phyloP scores from a whole-genome alignment of 1,284 basidiomycete genomes.

The Boletus putidus region DNA sequence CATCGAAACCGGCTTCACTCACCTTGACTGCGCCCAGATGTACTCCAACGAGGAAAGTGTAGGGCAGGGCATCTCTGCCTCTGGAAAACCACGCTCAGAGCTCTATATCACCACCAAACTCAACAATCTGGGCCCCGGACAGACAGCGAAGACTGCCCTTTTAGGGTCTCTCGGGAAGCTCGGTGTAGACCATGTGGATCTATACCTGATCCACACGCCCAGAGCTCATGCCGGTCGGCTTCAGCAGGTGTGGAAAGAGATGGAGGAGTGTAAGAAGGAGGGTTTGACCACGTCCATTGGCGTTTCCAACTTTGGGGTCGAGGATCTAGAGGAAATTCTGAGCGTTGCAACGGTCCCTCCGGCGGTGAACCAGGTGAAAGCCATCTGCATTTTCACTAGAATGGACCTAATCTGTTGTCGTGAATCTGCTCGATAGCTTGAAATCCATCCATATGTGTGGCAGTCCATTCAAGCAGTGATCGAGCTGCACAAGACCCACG shows the following conservation, averaged over 20 bases:
- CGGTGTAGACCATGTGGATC: neutral
- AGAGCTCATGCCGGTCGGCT: neutral
- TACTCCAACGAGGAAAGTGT: slow-evolving; percentile 3
- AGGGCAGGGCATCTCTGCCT: slow-evolving; percentile 1
- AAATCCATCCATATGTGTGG: slow-evolving; percentile 4
- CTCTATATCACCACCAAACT: neutral
- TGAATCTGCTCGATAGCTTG: neutral
- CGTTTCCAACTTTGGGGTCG: neutral
- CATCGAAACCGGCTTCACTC: neutral
- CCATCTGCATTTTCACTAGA: neutral
- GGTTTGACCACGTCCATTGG: slow-evolving; percentile 9
- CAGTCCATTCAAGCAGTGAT: slow-evolving; percentile 6
- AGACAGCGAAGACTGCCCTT: neutral
- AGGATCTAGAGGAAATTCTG: neutral
- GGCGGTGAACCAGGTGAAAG: neutral
- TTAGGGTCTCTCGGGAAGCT: neutral
- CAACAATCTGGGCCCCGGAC: neutral
- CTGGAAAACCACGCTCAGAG: neutral
- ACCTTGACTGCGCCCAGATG: slow-evolving; percentile 2
- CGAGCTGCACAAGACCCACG: slow-evolving; percentile 50
- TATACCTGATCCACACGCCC: neutral
- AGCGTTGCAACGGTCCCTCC: neutral
- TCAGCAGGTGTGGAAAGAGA: slow-evolving; percentile 2
- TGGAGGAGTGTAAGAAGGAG: slow-evolving; percentile 6
- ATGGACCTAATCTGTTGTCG: neutral